A percentile compares a stretch with the other conserved stretches of the same genome.
phyloP scores from a whole-genome alignment of 176 grass and related monocot genomes.

The Coix lacrymajobi region DNA sequence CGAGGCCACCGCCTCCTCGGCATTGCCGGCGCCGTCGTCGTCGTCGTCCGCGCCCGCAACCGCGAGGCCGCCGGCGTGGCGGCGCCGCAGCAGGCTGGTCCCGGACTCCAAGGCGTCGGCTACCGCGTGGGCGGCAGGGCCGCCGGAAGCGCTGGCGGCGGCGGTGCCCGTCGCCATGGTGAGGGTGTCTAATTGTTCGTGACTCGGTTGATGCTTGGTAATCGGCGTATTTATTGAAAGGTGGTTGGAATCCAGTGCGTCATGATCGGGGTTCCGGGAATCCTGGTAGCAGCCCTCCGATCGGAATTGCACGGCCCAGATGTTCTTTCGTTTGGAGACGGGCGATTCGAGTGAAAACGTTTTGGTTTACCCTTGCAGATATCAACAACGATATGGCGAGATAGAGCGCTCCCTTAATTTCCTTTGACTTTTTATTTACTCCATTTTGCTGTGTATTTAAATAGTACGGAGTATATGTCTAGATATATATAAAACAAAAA shows the following conservation, averaged over 20 bases:
- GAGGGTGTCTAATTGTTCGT: not conserved
- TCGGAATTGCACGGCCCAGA: not conserved
- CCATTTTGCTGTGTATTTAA: too few species aligned
- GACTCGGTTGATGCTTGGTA: not conserved
- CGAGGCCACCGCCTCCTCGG: not conserved
- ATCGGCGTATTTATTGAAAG: slow-evolving; percentile 15
- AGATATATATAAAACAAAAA: too few species aligned
- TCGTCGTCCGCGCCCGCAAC: not conserved
- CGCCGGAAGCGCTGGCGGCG: not conserved
- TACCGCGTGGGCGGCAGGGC: not conserved
- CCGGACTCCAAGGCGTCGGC: slow-evolving; percentile 23
- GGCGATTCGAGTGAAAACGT: not conserved
- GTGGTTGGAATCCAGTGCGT: not conserved
- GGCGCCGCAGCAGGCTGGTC: slow-evolving; percentile 10
- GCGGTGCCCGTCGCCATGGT: slow-evolving; percentile 33
- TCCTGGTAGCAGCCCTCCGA: not conserved
- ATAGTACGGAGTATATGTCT: too few species aligned
- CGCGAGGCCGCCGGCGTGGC: not conserved
- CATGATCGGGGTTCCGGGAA: not conserved
- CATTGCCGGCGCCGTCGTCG: not conserved
- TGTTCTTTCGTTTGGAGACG: not conserved
- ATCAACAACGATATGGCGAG: not conserved
- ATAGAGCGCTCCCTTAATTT: too few species aligned
- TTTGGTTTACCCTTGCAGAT: too few species aligned
- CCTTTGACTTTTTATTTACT: too few species aligned